Evolutionary conservation across 805 yeast species (phyloP), one percentile per base, ranked within the genome.

Genomic region (Suhomyces sp.): DNA sequence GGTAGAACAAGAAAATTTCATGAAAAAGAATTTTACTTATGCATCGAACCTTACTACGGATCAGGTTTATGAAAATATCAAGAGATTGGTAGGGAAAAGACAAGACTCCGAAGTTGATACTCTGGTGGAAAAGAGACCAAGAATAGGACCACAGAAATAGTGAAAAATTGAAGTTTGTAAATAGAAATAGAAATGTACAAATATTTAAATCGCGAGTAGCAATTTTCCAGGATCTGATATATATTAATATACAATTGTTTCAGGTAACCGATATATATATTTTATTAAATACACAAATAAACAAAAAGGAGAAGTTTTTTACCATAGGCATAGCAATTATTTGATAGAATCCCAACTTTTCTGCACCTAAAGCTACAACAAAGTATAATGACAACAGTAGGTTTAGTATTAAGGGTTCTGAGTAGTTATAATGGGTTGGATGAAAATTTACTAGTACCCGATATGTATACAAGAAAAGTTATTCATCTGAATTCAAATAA

Each of bases 31-130:
- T 44, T 69, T 70, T 50, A 50, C 58, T 14, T 60, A 66, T 36
- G 56, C 72, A 9, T 63, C 72, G 6, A 78, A 77, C 45, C 51
- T 77, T 32, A 67, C 76, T 5, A 68, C 75, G 2, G 77, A 72
- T 29, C 83, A 81, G 48, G 83, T 79, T 0, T 78, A 74, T 47
- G 77, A 70, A 28, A 83, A 83, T 47, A 74, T 81, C 36, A 77
- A 79, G 48, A 34, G 46, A 19, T 38, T 45, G 22, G 46, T 45
- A 15, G 35, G 39, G 25, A 45, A 43, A 25, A 38, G 46, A 23
- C 36, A 34, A 13, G 39, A n/a, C n/a, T n/a, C n/a, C n/a, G n/a
- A n/a, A n/a, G n/a, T n/a, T n/a, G n/a, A n/a, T n/a, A n/a, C n/a
- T n/a, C n/a, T n/a, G n/a, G n/a, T n/a, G n/a, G n/a, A n/a, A n/a